phyloP scores from a whole-genome alignment of 371 early-diverging fungal genomes.

The Mortierella sp. region DNA sequence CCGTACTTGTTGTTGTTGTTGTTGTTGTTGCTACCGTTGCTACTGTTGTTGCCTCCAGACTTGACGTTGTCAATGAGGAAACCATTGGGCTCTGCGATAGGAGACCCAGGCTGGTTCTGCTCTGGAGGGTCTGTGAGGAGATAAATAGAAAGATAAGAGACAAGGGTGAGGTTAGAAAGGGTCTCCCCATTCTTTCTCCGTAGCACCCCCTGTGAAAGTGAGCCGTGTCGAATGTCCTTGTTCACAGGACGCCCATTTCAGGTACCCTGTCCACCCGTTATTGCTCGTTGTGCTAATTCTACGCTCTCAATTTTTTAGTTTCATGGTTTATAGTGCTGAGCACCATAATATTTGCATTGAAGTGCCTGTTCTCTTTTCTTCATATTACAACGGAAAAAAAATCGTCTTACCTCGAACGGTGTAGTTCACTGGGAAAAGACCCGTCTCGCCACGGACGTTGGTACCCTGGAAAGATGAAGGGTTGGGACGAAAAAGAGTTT shows the following conservation, averaged over 20 bases:
- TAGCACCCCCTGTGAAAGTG: neutral
- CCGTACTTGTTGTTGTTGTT: conserved; percentile 9
- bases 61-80: conserved; percentile 12
- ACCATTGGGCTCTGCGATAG: conserved; percentile 4
- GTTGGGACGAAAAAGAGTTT: no score
- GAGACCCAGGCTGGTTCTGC: conserved; percentile 26
- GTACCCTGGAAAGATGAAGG: conserved; percentile 61
- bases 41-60: conserved; percentile 10
- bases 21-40: neutral
- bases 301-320: conserved; percentile 11
- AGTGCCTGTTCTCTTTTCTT: neutral
- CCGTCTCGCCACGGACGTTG: conserved; percentile 66
- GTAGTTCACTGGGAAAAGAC: conserved; percentile 80
- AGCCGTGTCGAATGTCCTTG: conserved; percentile 7
- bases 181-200: neutral
- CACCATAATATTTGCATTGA: neutral
- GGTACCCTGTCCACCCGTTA: conserved; percentile 9
- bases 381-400: neutral
- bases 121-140: conserved; percentile 36
- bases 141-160: neutral
- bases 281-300: conserved; percentile 5
- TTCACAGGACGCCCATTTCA: conserved; percentile 12
- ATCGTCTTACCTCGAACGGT: conserved; percentile 58
- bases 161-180: neutral
- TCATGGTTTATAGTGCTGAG: conserved; percentile 11